A percentile compares a stretch with the other conserved stretches of the same genome.
Evolutionary conservation across 1,139 yeast genomes (phyloP).

Genomic region (Arxiozyma slooffiae): DNA sequence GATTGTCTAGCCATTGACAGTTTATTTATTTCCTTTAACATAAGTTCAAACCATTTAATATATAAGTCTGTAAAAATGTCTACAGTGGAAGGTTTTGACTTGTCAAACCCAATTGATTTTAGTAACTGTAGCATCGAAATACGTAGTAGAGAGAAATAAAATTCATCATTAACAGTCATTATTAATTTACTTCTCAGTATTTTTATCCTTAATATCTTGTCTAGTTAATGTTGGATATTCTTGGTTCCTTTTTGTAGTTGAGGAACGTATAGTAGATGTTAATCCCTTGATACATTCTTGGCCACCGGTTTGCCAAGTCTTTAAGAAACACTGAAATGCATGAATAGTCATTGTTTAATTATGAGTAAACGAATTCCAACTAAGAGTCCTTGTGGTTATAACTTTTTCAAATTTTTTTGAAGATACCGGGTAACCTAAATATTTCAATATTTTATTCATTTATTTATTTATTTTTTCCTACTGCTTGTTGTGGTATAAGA

Average conservation of each 20-base stretch:
- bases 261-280: background rate
- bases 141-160: slow-evolving; percentile 51
- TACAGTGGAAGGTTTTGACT: slow-evolving; percentile 51
- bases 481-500: no score
- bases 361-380: background rate
- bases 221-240: background rate
- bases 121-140: slow-evolving; percentile 59
- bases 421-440: no score
- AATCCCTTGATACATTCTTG: background rate
- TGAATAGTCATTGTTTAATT: background rate
- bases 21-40: slow-evolving; percentile 36
- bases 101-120: slow-evolving; percentile 63
- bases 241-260: background rate
- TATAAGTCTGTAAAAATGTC: slow-evolving; percentile 57
- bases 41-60: slow-evolving; percentile 42
- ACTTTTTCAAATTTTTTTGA: no score
- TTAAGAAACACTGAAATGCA: background rate
- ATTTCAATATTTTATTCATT: no score
- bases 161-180: slow-evolving; percentile 31
- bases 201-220: background rate
- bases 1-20: slow-evolving; percentile 32
- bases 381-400: background rate
- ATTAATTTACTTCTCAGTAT: no score
- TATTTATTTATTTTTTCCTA: no score
- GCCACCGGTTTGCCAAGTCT: background rate